Conservation (phyloP, 139 green algal species). For the Chlamydomonas incerta region DNA sequence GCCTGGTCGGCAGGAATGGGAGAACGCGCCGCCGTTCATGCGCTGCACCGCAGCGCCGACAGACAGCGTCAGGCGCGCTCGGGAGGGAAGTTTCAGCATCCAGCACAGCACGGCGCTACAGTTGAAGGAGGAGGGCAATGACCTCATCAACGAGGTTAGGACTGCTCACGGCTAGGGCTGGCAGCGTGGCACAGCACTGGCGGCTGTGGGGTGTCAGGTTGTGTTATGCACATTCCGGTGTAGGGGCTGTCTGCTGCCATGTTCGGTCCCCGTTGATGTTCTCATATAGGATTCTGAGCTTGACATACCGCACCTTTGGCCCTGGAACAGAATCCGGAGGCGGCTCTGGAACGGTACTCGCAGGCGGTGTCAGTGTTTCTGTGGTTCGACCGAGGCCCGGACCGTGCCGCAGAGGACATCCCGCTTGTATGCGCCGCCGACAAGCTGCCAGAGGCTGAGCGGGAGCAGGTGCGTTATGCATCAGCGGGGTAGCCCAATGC, state of each 20-base stretch:
- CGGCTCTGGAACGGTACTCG: slow-evolving; percentile 40
- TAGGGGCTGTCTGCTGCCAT: too few relatives aligned
- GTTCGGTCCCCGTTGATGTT: too few relatives aligned
- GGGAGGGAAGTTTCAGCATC: background rate
- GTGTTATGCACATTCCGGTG: too few relatives aligned
- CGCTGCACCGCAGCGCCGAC: slow-evolving; percentile 37
- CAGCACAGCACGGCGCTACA: background rate
- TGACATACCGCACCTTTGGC: too few relatives aligned
- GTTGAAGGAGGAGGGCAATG: slow-evolving; percentile 52
- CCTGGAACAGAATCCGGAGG: slow-evolving; percentile 24
- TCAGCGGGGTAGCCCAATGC: too few relatives aligned
- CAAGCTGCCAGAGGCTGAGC: slow-evolving; percentile 3
- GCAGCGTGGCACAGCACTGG: too few relatives aligned
- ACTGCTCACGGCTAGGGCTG: too few relatives aligned
- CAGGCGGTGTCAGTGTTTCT: slow-evolving; percentile 46
- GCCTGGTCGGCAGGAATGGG: slow-evolving; percentile 49
- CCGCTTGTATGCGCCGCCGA: slow-evolving; percentile 35
- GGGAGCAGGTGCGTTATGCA: slow-evolving; percentile 34
- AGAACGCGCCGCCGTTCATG: slow-evolving; percentile 45
- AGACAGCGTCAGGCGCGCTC: background rate
- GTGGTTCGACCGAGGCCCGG: slow-evolving; percentile 56
- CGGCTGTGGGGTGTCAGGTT: too few relatives aligned
- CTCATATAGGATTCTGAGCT: too few relatives aligned
- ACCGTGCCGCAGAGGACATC: slow-evolving; percentile 43
- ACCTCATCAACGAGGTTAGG: slow-evolving; percentile 10